Percentiles rank a stretch among this genome's conserved stretches.
phyloP scores from a whole-genome alignment of 495 filamentous ascomycete genomes.

The Letharia lupina region DNA sequence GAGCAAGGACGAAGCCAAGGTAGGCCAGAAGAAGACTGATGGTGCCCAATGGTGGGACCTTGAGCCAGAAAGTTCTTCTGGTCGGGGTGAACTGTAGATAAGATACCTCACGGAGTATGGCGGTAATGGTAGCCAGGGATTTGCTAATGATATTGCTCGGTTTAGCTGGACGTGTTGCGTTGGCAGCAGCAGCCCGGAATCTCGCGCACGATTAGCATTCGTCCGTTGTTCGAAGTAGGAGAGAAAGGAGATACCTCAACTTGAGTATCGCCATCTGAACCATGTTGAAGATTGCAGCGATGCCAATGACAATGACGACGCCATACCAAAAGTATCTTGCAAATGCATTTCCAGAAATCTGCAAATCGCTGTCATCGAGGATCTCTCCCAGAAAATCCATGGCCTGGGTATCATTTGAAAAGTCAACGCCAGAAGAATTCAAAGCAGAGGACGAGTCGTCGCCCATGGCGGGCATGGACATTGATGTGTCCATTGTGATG shows the following conservation, averaged over 20 bases:
- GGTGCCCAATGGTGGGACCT: constrained; percentile 51
- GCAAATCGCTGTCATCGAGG: constrained; percentile 36
- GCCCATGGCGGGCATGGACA: constrained; percentile 8
- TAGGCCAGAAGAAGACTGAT: constrained; percentile 36
- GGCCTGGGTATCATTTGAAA: constrained; percentile 10
- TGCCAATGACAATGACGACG: constrained; percentile 44
- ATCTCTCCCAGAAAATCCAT: constrained; percentile 9
- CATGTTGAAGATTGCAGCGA: constrained; percentile 43
- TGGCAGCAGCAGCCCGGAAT: constrained; percentile 10
- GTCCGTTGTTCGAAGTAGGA: background rate
- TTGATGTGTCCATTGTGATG: constrained; percentile 6
- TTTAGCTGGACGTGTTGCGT: constrained; percentile 40
- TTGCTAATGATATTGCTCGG: constrained; percentile 50
- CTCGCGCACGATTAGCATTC: background rate
- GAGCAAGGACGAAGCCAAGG: constrained; percentile 33
- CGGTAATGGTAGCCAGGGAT: constrained; percentile 57
- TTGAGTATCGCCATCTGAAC: constrained; percentile 36
- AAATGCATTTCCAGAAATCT: constrained; percentile 44
- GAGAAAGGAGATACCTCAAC: constrained; percentile 39
- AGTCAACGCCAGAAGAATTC: constrained; percentile 6
- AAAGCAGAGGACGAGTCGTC: background rate
- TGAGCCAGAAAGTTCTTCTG: constrained; percentile 33
- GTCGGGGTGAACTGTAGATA: constrained; percentile 48
- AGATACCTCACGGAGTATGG: constrained; percentile 56
- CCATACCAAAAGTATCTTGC: constrained; percentile 41